Evolutionary conservation across 75 land plant species (phyloP), one percentile per base, ranked within the genome.

Genomic region (Azolla pinnata): DNA sequence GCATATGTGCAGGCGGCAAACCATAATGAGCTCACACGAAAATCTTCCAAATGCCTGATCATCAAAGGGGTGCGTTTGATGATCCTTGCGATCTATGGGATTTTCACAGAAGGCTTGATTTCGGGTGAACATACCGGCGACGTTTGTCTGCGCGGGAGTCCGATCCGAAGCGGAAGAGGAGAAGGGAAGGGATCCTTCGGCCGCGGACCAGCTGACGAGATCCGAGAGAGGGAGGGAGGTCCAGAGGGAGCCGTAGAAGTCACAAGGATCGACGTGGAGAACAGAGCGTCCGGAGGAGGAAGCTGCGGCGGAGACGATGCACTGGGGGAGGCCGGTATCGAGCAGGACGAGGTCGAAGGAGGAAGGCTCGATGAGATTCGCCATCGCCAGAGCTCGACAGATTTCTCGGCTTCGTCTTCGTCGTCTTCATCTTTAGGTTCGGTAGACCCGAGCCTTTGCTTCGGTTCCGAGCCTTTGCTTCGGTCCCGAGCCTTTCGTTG

Each of bases 241-340:
- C 78, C 75, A 88, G 72, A 80, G 86, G 38, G 77, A 65, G 38
- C 95, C 89, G 46, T 93, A 93, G 64, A 75, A 85, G 25, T 83
- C 46, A 62, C 74, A 67, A 24, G 79, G 62, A 45, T 93, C 95
- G 48, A 93, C 55, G 54, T 93, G 95, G 53, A 93, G 82, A 42
- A 93, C 95, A 10, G 77, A 67, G 59, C 82, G 78, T 0, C 83
- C 87, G 46, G 63, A 56, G 33, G 75, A 24, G 29, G 96, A 76
- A 19, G 88, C 85, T 35, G 95, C 83, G 19, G 95, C 89, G 52
- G 95, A 81, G 33, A 88, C 61, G 53, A 93, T 66, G 50, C 90
- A 83, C 59, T 76, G 81, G 29, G 89, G 85, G 9, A 93, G 60
- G 50, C 95, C 95, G 25, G 95, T 93, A 33, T 90, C 98, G 3